These are phyloP conservation scores for Chaetoceros tenuissimus DNA, from an alignment of 108 stramenopile genomes.

Conservation along the genomic window DNA sequence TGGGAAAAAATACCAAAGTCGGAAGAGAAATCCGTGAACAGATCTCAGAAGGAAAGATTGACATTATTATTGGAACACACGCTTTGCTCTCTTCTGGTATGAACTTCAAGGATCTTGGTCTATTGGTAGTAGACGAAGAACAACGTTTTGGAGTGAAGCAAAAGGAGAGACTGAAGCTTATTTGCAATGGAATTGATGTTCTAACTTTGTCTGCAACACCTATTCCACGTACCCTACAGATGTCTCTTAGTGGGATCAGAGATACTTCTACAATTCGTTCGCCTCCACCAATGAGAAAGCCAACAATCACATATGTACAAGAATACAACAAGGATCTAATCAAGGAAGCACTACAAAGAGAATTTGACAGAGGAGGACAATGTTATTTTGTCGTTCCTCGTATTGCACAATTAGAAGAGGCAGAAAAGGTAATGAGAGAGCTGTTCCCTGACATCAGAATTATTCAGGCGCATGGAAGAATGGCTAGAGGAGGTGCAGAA, in stretches of 20 bases:
- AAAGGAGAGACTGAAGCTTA: slow-evolving; percentile 88
- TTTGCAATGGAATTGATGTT: slow-evolving; percentile 85
- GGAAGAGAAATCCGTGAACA: slow-evolving; percentile 53
- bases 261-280: slow-evolving; percentile 87
- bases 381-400: slow-evolving; percentile 88
- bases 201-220: slow-evolving; percentile 93
- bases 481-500: slow-evolving; percentile 56
- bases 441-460: slow-evolving; percentile 70
- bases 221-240: slow-evolving; percentile 92
- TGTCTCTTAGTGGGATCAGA: slow-evolving; percentile 83
- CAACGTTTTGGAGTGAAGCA: slow-evolving; percentile 96
- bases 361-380: slow-evolving; percentile 81
- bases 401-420: slow-evolving; percentile 68
- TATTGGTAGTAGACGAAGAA: slow-evolving; percentile 95
- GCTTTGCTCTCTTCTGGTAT: slow-evolving; percentile 72
- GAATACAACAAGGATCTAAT: slow-evolving; percentile 54
- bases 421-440: slow-evolving; percentile 39
- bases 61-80: slow-evolving; percentile 91
- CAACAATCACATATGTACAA: slow-evolving; percentile 71
- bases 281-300: slow-evolving; percentile 82
- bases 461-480: slow-evolving; percentile 83
- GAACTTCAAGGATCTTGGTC: slow-evolving; percentile 75
- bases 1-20: slow-evolving; percentile 62
- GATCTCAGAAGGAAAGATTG: slow-evolving; percentile 53
- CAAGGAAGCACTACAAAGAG: slow-evolving; percentile 46